Conservation (phyloP, 768 basidiomycete species). For the Russula sp. region DNA sequence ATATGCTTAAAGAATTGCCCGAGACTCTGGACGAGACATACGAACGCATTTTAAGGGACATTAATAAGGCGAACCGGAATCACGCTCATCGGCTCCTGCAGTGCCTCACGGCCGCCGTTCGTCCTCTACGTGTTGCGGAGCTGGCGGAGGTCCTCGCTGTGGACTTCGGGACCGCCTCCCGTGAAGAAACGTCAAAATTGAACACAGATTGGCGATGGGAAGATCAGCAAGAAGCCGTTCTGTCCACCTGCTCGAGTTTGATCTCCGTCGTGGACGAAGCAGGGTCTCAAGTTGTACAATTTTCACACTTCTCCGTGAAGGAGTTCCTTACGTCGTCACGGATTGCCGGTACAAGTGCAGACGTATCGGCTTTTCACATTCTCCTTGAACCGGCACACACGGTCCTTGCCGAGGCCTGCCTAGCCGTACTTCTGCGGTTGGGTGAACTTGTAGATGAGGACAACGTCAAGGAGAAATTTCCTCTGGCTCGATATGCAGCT, state of each 20-base stretch:
- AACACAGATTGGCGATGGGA: slow-evolving; percentile 11
- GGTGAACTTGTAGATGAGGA: background rate
- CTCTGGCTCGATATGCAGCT: background rate
- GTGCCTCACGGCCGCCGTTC: background rate
- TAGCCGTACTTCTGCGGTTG: background rate
- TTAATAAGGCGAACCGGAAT: slow-evolving; percentile 4
- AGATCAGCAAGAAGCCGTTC: background rate
- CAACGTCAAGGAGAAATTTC: background rate
- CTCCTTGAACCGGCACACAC: background rate
- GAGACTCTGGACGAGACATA: slow-evolving; percentile 5
- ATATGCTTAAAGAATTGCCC: slow-evolving; percentile 2
- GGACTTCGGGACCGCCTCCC: background rate
- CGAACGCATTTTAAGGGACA: background rate
- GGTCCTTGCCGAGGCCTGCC: background rate
- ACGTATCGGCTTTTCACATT: background rate
- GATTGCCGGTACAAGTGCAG: background rate
- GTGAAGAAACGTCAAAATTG: background rate
- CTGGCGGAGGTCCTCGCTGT: slow-evolving; percentile 1
- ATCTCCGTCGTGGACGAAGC: background rate
- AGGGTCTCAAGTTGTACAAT: background rate
- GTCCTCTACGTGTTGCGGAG: background rate
- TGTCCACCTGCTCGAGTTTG: background rate
- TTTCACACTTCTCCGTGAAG: slow-evolving; percentile 13
- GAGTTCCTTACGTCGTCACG: slow-evolving; percentile 6
- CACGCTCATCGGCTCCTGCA: background rate